Evolutionary conservation across 371 early-diverging fungal species (phyloP).

Genomic region (Mucor piriformis): DNA sequence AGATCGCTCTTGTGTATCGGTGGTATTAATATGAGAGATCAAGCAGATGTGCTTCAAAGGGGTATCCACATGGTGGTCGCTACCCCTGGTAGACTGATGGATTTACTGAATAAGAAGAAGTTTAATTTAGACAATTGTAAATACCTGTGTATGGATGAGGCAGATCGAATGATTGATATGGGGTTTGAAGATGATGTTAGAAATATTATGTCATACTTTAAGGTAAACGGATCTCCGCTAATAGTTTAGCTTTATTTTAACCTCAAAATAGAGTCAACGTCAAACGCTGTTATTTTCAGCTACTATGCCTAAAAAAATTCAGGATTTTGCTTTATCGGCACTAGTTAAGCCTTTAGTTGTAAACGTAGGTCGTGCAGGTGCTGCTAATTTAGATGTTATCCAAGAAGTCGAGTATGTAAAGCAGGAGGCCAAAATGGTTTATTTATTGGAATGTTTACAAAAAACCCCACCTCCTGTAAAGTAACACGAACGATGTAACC

Average conservation of each 20-base stretch:
- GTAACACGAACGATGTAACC: constrained; percentile 10
- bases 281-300: constrained; percentile 95
- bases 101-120: constrained; percentile 80
- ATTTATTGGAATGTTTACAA: constrained; percentile 89
- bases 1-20: constrained; percentile 88
- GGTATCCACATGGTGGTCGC: constrained; percentile 87
- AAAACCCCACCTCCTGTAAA: constrained; percentile 94
- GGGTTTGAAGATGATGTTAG: constrained; percentile 96
- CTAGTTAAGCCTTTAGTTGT: constrained; percentile 92
- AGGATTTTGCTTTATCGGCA: constrained; percentile 90
- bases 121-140: constrained; percentile 80
- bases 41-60: constrained; percentile 66
- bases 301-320: constrained; percentile 98
- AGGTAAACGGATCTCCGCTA: constrained; percentile 38
- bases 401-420: constrained; percentile 98
- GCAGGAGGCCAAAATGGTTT: constrained; percentile 89
- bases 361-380: constrained; percentile 98
- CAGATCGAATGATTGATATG: constrained; percentile 99
- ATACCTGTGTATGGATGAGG: constrained; percentile 96
- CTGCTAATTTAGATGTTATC: constrained; percentile 96
- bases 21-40: constrained; percentile 93
- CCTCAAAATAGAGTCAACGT: constrained; percentile 52
- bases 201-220: constrained; percentile 91
- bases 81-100: constrained; percentile 95
- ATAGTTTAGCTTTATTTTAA: constrained; percentile 1